phyloP scores from a whole-genome alignment of 2,329 filamentous ascomycete genomes.

The Chaetothyriales sp. region DNA sequence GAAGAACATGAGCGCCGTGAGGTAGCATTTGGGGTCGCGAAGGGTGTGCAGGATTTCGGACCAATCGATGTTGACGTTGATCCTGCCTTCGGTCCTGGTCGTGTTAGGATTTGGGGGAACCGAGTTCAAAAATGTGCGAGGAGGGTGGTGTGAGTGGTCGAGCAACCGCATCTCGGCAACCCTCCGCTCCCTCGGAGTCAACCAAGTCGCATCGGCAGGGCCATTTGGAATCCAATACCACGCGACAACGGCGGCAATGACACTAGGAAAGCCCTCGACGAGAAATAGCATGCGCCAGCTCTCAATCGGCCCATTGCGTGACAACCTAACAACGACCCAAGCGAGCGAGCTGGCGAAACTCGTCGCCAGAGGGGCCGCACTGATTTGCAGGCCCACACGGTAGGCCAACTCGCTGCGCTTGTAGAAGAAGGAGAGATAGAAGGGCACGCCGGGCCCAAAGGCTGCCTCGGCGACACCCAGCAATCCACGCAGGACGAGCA shows the following conservation, averaged over 20 bases:
- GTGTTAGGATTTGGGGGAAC: neutral
- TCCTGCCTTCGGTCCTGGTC: neutral
- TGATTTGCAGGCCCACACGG: conserved; percentile 74
- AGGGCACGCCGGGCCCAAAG: conserved; percentile 50
- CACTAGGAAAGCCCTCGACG: conserved; percentile 70
- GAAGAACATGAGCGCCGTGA: conserved; percentile 74
- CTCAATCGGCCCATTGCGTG: conserved; percentile 52
- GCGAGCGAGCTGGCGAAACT: conserved; percentile 66
- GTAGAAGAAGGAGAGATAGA: conserved; percentile 53
- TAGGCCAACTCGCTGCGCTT: conserved; percentile 62
- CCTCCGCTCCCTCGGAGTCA: conserved; percentile 50
- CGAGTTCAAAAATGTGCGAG: neutral
- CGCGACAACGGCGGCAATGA: conserved; percentile 59
- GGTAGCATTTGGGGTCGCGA: conserved; percentile 54
- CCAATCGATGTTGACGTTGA: conserved; percentile 2
- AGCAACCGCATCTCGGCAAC: conserved; percentile 52
- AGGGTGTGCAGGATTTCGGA: conserved; percentile 15
- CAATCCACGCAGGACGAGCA: conserved; percentile 24
- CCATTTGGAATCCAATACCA: conserved; percentile 66
- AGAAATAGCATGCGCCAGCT: conserved; percentile 79
- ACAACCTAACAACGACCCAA: conserved; percentile 59
- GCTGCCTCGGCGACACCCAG: conserved; percentile 48
- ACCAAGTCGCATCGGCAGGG: conserved; percentile 51
- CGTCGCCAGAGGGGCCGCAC: conserved; percentile 50
- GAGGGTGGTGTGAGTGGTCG: conserved; percentile 6